phyloP scores from a whole-genome alignment of 192 early-diverging fungal species.

The Backusella westeae region DNA sequence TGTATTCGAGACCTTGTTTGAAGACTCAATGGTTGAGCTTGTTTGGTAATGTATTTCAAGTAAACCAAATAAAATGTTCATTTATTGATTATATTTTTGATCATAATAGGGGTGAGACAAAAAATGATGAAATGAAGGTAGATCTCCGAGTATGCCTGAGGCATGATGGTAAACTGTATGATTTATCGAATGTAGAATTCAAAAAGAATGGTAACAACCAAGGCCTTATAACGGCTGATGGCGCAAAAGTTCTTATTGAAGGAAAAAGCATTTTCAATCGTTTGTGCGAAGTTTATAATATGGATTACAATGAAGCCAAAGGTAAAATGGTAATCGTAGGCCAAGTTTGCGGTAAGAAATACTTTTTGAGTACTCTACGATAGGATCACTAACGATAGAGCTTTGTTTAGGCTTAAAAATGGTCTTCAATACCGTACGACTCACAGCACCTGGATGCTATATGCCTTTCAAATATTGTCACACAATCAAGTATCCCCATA shows the following conservation, averaged over 20 bases:
- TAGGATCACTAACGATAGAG: background rate
- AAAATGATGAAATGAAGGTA: background rate
- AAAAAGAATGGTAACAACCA: background rate
- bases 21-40: background rate
- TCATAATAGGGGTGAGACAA: background rate
- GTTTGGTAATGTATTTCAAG: background rate
- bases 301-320: background rate
- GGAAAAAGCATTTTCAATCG: background rate
- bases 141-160: background rate
- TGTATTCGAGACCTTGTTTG: background rate
- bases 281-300: background rate
- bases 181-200: background rate
- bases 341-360: background rate
- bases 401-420: background rate
- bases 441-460: background rate
- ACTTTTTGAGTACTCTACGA: background rate
- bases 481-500: background rate
- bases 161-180: background rate
- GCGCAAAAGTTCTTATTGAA: background rate
- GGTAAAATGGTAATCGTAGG: background rate
- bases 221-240: background rate
- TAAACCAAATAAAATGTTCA: background rate
- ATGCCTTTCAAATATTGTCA: background rate
- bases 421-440: background rate
- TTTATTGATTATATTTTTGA: background rate